Evolutionary conservation across 1,284 basidiomycete genomes (phyloP).

Genomic region (Thecaphora thlaspeos): DNA sequence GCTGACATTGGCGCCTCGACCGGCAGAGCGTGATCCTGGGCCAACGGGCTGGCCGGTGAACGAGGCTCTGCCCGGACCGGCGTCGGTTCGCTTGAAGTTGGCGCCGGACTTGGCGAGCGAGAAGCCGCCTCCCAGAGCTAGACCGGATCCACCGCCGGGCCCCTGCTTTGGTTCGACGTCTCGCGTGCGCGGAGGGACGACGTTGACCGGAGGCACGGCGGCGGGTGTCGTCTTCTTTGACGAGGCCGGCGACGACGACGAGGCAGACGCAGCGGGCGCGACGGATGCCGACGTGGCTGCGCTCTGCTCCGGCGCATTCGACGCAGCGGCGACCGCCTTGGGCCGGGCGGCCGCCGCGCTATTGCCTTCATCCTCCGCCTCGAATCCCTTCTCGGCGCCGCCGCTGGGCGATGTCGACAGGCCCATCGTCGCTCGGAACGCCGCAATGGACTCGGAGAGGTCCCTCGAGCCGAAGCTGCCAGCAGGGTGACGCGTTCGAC

Average conservation of each 20-base stretch:
- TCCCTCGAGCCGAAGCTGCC: slow-evolving; percentile 28
- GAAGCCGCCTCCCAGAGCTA: slow-evolving; percentile 33
- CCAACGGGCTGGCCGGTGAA: not conserved
- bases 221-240: no score
- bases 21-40: no score
- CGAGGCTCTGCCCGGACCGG: no score
- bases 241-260: no score
- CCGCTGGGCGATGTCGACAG: slow-evolving; percentile 25
- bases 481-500: slow-evolving; percentile 32
- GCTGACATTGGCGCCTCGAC: no score
- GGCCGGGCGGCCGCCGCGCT: no score
- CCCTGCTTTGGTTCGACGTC: slow-evolving; percentile 18
- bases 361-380: slow-evolving; percentile 14
- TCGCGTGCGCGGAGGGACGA: slow-evolving; percentile 1
- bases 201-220: slow-evolving; percentile 14
- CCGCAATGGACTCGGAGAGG: slow-evolving; percentile 27
- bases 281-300: no score
- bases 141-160: slow-evolving; percentile 8
- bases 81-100: slow-evolving; percentile 9
- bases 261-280: no score
- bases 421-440: slow-evolving; percentile 28
- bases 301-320: no score
- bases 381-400: slow-evolving; percentile 5
- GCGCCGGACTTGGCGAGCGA: slow-evolving; percentile 30
- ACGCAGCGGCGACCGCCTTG: no score